These are phyloP conservation scores for Penicillium olsonii DNA, from an alignment of 2,329 filamentous ascomycete species.

Conservation along the genomic window DNA sequence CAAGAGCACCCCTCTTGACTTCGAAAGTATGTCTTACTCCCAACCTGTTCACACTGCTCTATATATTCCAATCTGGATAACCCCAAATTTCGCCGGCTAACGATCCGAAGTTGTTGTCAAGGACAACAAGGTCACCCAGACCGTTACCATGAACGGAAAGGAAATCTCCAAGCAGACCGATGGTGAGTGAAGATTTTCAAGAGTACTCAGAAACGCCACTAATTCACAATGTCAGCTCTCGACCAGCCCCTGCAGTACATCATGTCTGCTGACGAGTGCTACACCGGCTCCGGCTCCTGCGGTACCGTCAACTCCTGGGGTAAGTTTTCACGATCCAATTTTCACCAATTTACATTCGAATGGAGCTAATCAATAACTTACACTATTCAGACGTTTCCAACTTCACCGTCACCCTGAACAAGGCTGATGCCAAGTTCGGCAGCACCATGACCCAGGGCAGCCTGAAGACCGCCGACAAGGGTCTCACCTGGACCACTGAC, in stretches of 20 bases:
- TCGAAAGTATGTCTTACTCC: constrained; percentile 15
- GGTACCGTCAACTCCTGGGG: constrained; percentile 16
- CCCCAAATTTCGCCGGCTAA: background rate
- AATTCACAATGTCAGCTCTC: constrained; percentile 6
- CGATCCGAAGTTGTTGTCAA: constrained; percentile 10
- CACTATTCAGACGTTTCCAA: constrained; percentile 13
- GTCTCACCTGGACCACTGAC: constrained; percentile 18
- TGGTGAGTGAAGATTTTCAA: constrained; percentile 10
- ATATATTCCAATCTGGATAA: background rate
- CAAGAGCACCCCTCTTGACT: constrained; percentile 12
- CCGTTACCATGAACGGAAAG: constrained; percentile 17
- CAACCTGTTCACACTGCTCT: background rate
- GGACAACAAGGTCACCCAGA: constrained; percentile 18
- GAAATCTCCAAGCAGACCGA: constrained; percentile 19
- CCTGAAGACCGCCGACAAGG: constrained; percentile 15
- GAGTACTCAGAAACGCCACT: background rate
- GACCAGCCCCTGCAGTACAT: constrained; percentile 18
- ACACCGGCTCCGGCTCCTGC: constrained; percentile 22
- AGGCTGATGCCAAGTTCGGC: constrained; percentile 15
- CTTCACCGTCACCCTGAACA: constrained; percentile 19
- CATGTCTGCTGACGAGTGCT: constrained; percentile 24
- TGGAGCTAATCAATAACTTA: background rate
- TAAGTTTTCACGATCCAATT: background rate
- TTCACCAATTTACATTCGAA: background rate
- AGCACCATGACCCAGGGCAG: constrained; percentile 13